Evolutionary conservation across 257 asterid genomes (phyloP), one percentile per base, ranked within the genome.

Genomic region (Cruciata laevipes): DNA sequence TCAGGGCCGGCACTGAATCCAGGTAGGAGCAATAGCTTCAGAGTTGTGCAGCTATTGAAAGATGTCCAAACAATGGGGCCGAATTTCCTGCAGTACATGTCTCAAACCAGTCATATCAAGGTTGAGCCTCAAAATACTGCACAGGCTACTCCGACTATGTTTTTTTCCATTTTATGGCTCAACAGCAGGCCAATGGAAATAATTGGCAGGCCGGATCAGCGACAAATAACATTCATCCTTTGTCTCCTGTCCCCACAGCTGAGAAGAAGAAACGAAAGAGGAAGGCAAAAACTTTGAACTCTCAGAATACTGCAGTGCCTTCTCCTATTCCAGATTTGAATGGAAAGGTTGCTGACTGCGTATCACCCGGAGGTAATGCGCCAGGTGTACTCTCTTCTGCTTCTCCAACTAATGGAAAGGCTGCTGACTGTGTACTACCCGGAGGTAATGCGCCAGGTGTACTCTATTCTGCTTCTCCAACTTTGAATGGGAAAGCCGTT

Each of bases 241-340:
- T 65, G 60, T 57, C 30, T 75, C 63, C 17, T 18, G 37, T 66
- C 69, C 73, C 42, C 38, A 77, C 70, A 63, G 71, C 77, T 0
- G 79, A 73, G 73, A 74, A 30, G 61, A 82, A 55, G 79, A 79
- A 71, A 65, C 71, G 87, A 67, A 83, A 74, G 74, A 74, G 83
- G 69, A 77, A 77, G 77, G 82, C 79, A 51, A 78, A 75, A 66
- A 49, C 78, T 6, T 27, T 68, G 61, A 60, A 65, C 17, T 7
- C 58, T 31, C 57, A 24, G 47, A 58, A 61, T 47, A 33, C 17
- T 25, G 73, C 63, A 63, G 75, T 33, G 40, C 58, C 76, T 71
- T 33, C 90, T 33, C 70, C 51, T 21, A 75, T 90, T 61, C 97
- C 93, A 25, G 97, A 91, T 80, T 80, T 87, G 87, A 89, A 86